Conservation (phyloP, 2,329 filamentous ascomycete species). For the Calonectria hongkongensis region DNA sequence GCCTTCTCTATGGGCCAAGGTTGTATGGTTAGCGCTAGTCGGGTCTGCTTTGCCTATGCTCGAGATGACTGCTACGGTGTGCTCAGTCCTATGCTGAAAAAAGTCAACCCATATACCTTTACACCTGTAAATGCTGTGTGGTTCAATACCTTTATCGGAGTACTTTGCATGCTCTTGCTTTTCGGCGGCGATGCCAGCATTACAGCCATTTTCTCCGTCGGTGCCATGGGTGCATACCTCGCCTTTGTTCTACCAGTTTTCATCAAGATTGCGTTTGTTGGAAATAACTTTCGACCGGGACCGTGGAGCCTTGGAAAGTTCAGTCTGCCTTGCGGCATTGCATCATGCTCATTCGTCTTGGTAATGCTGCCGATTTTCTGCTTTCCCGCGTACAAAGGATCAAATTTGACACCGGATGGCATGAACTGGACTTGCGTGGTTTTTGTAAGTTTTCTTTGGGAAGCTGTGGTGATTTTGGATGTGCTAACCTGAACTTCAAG, state of each 20-base stretch:
- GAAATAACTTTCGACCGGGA: conserved; percentile 40
- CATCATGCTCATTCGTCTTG: conserved; percentile 30
- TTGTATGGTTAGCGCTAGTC: conserved; percentile 38
- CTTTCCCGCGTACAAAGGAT: conserved; percentile 30
- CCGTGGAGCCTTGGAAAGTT: conserved; percentile 41
- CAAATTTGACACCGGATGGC: conserved; percentile 33
- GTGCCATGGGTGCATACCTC: conserved; percentile 39
- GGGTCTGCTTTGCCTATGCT: conserved; percentile 41
- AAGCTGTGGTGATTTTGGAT: too few species aligned
- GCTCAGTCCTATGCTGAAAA: conserved; percentile 34
- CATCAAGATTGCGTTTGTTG: conserved; percentile 40
- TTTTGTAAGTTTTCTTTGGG: conserved; percentile 27
- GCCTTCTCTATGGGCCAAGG: conserved; percentile 40
- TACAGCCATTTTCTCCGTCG: conserved; percentile 39
- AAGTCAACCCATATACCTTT: conserved; percentile 36
- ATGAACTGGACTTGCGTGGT: conserved; percentile 43
- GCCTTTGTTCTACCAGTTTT: conserved; percentile 40
- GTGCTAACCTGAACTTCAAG: not conserved
- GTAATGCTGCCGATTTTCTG: conserved; percentile 46
- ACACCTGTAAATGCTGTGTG: conserved; percentile 41
- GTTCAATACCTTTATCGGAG: conserved; percentile 41
- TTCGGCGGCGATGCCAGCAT: conserved; percentile 42
- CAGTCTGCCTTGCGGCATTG: conserved; percentile 31
- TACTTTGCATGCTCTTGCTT: conserved; percentile 39
- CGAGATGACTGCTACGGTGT: conserved; percentile 41